phyloP scores from a whole-genome alignment of 1,284 basidiomycete genomes.

The Gymnopus androsaceus region DNA sequence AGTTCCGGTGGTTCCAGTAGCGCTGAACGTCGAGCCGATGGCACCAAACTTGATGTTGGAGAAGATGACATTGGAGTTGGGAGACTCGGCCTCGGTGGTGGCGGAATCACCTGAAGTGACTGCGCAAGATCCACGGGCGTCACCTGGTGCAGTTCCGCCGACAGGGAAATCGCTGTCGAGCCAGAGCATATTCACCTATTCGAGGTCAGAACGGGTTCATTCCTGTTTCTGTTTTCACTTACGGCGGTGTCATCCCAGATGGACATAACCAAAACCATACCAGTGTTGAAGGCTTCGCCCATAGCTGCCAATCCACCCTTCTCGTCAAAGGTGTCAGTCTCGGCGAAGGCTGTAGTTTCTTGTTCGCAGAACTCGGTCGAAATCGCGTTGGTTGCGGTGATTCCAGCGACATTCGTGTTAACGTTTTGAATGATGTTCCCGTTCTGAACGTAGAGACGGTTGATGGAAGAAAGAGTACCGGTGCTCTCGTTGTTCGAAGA shows the following conservation, averaged over 20 bases:
- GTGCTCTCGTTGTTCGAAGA: constrained; percentile 45
- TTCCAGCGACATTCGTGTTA: constrained; percentile 42
- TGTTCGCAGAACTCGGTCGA: constrained; percentile 41
- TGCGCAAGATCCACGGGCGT: constrained; percentile 52
- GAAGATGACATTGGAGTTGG: constrained; percentile 47
- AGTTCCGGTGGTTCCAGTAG: constrained; percentile 6
- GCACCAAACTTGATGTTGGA: constrained; percentile 57
- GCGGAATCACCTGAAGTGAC: constrained; percentile 47
- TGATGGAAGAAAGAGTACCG: constrained; percentile 51
- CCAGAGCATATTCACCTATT: constrained; percentile 55
- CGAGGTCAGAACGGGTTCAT: no score
- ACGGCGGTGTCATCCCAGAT: constrained; percentile 59
- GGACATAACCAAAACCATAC: constrained; percentile 47
- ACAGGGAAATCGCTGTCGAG: constrained; percentile 44
- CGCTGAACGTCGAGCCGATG: constrained; percentile 4
- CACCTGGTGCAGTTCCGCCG: constrained; percentile 36
- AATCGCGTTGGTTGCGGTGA: constrained; percentile 41
- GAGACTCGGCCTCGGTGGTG: constrained; percentile 41
- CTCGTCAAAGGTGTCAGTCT: constrained; percentile 46
- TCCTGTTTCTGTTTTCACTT: no score
- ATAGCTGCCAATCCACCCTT: constrained; percentile 44
- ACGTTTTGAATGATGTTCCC: constrained; percentile 49
- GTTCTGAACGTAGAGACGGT: constrained; percentile 55
- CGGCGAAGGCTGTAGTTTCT: constrained; percentile 42
- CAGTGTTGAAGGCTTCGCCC: constrained; percentile 34